Percentiles rank a stretch among this genome's conserved stretches.
phyloP scores from a whole-genome alignment of 768 basidiomycete species.

The Hypsizygus marmoreus region DNA sequence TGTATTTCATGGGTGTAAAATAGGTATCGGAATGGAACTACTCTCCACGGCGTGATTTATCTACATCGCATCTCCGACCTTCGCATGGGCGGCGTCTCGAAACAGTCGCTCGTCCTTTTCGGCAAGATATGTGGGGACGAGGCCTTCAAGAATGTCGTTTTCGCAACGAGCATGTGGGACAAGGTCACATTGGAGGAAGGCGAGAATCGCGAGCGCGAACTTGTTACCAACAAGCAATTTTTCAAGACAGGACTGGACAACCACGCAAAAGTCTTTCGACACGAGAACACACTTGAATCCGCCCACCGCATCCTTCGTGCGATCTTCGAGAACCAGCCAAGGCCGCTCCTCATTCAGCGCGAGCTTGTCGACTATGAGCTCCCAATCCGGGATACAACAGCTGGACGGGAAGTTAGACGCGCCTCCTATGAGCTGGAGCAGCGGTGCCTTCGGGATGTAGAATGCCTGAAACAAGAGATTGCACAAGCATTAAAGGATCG shows the following conservation, averaged over 20 bases:
- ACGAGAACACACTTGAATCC: conserved; percentile 24
- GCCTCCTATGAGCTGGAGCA: too few species aligned
- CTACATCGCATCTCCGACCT: conserved; percentile 41
- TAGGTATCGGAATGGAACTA: conserved; percentile 18
- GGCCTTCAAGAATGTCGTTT: conserved; percentile 44
- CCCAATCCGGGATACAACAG: too few species aligned
- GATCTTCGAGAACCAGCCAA: conserved; percentile 19
- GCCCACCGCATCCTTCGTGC: conserved; percentile 33
- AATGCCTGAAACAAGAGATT: too few species aligned
- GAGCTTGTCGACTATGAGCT: too few species aligned
- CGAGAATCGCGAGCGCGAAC: conserved; percentile 35
- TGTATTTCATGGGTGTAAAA: neutral
- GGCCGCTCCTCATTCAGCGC: conserved; percentile 13
- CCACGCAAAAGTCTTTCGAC: conserved; percentile 37
- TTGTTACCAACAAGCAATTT: conserved; percentile 27
- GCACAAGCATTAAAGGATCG: too few species aligned
- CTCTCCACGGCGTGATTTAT: conserved; percentile 40
- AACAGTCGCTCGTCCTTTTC: conserved; percentile 45
- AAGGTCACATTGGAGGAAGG: conserved; percentile 27
- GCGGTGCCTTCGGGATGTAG: too few species aligned
- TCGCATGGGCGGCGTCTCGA: conserved; percentile 40
- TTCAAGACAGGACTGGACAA: conserved; percentile 43
- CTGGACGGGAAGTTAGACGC: too few species aligned
- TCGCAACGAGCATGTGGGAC: conserved; percentile 49
- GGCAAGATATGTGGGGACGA: conserved; percentile 45